Evolutionary conservation across 805 yeast genomes (phyloP).

Genomic region (Spathaspora gorwiae): DNA sequence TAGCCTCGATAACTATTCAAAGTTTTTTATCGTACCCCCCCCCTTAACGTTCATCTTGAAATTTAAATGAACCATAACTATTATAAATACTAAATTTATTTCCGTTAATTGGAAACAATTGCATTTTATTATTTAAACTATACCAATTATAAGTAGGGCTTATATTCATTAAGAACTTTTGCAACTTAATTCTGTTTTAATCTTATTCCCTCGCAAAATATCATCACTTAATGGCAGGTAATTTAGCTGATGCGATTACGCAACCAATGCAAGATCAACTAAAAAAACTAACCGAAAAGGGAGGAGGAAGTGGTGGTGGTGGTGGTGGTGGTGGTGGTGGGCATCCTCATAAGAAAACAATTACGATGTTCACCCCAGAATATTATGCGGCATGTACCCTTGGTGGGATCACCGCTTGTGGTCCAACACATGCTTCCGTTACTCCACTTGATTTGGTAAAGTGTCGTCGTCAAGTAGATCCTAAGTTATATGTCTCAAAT

Average conservation of each 20-base stretch:
- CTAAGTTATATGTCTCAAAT: conserved; percentile 68
- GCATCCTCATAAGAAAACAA: conserved; percentile 19
- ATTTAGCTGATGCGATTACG: conserved; percentile 23
- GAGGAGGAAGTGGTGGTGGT: neutral
- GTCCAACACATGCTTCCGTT: conserved; percentile 92
- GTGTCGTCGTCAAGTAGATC: conserved; percentile 85
- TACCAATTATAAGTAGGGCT: too few species aligned
- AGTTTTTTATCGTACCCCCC: too few species aligned
- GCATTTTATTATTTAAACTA: neutral
- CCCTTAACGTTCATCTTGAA: too few species aligned
- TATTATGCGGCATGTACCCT: conserved; percentile 70
- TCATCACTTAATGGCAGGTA: conserved; percentile 11
- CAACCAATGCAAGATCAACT: conserved; percentile 29
- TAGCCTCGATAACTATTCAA: too few species aligned
- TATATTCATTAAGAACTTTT: too few species aligned
- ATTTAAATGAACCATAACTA: too few species aligned
- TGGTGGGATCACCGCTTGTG: conserved; percentile 87
- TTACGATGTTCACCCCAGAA: conserved; percentile 54
- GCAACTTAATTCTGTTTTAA: too few species aligned
- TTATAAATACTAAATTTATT: neutral
- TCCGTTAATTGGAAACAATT: neutral
- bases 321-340: neutral
- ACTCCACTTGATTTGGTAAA: conserved; percentile 93
- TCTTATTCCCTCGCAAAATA: neutral
- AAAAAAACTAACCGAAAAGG: conserved; percentile 11